These are phyloP conservation scores for Botryotinia narcissicola DNA, from an alignment of 2,329 filamentous ascomycete genomes.

Conservation along the genomic window DNA sequence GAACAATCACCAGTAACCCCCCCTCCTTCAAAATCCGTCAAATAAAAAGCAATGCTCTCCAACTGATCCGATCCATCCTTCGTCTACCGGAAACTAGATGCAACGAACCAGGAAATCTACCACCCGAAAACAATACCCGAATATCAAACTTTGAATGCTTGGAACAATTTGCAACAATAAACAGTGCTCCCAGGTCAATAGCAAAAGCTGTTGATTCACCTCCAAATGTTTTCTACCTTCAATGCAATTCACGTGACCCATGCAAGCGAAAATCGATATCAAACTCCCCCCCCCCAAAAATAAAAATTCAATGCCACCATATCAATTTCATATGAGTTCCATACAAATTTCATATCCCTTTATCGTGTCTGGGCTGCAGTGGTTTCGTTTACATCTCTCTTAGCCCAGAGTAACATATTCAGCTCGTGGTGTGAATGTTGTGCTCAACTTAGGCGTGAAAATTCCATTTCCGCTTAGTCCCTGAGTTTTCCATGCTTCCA, in stretches of 20 bases:
- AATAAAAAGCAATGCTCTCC: background rate
- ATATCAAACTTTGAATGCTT: background rate
- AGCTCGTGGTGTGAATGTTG: slow-evolving; percentile 3
- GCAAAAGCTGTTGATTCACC: background rate
- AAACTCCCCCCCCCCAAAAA: background rate
- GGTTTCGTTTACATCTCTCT: background rate
- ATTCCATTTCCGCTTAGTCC: slow-evolving; percentile 23
- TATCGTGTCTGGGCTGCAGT: background rate
- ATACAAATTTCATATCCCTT: background rate
- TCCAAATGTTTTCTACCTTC: background rate
- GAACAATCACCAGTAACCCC: background rate
- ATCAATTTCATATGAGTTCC: background rate
- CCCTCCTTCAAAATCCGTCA: background rate
- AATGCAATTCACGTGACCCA: background rate
- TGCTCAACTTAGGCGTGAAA: background rate
- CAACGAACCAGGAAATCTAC: background rate
- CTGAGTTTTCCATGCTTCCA: slow-evolving; percentile 53
- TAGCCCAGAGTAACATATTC: slow-evolving; percentile 13
- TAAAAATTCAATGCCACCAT: background rate
- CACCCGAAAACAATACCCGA: background rate
- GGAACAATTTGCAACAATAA: background rate
- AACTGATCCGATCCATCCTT: background rate
- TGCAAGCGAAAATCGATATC: background rate
- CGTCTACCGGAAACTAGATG: slow-evolving; percentile 1
- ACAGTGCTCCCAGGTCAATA: background rate